Base-by-base conservation (phyloP, 768 basidiomycete genomes). In the Kwoniella dendrophila region DNA sequence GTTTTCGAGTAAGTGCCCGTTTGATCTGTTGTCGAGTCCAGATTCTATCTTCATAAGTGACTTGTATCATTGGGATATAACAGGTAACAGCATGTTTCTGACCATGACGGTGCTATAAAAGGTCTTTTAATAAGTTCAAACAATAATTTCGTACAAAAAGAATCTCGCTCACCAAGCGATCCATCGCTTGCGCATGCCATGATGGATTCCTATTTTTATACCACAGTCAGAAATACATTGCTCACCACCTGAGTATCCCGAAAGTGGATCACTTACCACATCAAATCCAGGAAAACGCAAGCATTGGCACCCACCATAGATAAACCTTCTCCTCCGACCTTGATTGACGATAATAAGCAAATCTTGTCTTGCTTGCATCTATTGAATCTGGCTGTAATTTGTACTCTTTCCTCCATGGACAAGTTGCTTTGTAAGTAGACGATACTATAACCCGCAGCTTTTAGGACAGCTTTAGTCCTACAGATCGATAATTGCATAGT, bases 151-250 rank as follows among this genome's bases (percentile, higher is more conserved):
- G 8, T 26, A n/a, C 12, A n/a, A n/a, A 30, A 20, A 32, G 8
- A n/a, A 38, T 22, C 16, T 11, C 4, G 36, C 51, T 53, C 26
- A 53, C 51, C 7, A 53, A 24, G 14, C 51, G 51, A 24, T 53
- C 51, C 12, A 36, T 53, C 16, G 51, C 51, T 24, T 53, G 51
- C 10, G 3, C 30, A 26, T 53, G 51, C 12, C 4, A 24, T 4
- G 30, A 3, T 10, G 51, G 51, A 14, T 53, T 53, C 51, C 51
- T 53, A 27, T n/a, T n/a, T n/a, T n/a, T n/a, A n/a, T n/a, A n/a
- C n/a, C n/a, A n/a, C n/a, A n/a, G n/a, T n/a, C n/a, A n/a, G n/a
- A n/a, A n/a, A n/a, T n/a, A 18, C 24, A 20, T 24, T 14, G 16
- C 3, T 20, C 10, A n/a, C 6, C 16, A n/a, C 11, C 10, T n/a